Evolutionary conservation across 306 rosid species (phyloP), one percentile per base, ranked within the genome.

Genomic region (Vachellia collinsii): DNA sequence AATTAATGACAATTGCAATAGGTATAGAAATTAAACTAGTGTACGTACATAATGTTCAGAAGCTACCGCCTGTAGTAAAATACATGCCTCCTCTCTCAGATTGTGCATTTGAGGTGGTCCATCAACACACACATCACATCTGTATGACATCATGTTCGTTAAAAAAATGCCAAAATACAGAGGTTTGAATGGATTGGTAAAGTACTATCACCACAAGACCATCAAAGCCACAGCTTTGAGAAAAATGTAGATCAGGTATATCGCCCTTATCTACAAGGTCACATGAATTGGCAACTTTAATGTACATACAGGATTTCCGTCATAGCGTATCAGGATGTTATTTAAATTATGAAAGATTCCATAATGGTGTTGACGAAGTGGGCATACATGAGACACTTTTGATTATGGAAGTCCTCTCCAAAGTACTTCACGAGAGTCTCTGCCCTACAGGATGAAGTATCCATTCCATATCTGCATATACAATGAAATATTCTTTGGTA

Each of bases 351-450:
- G 41, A 77, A 76, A 81, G 34, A 82, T 75, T 44, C 63, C 34
- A 54, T 69, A 74, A 77, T 22, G 51, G 82, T 56, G 74, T 79
- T 54, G 53, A 42, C 73, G 70, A 76, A 71, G 44, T 63, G 77
- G 41, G 83, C 98, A 58, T 92, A 94, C 99, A 87, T 53, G 79
- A 80, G 90, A 85, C 99, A 94, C 84, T 90, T 91, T 81, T 88
- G 82, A 62, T 78, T 13, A 58, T 84, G 70, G 71, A 90, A 90
- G 75, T 86, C 87, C 85, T 94, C 97, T 76, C 97, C 97, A 9
- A 94, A 94, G 88, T 94, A 93, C 77, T 93, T 97, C 75, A 93
- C 97, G 10, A 94, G 92, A 43, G 79, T 85, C 84, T 86, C 89
- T 50, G 97, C 97, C 48, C 97, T 92, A 83, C 99, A 94, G 53